Conservation (phyloP, 768 basidiomycete species). For the Fistulinella prunicolor region DNA sequence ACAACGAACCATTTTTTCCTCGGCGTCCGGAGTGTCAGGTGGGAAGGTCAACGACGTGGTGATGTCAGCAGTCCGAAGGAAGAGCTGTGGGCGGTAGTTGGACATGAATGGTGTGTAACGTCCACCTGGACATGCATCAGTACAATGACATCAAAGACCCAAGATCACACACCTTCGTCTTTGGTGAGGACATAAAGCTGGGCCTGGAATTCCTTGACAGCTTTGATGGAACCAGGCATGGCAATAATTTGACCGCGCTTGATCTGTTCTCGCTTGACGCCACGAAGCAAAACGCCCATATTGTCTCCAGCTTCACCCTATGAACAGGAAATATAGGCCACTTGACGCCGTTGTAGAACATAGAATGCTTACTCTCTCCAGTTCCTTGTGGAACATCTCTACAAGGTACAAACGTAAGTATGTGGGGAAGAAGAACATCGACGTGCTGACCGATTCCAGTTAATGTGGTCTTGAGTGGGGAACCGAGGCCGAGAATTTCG, state of each 20-base stretch:
- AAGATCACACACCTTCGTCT: slow-evolving; percentile 38
- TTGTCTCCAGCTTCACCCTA: slow-evolving; percentile 98
- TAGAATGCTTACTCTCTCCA: slow-evolving; percentile 69
- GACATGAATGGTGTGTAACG: slow-evolving; percentile 90
- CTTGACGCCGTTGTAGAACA: background rate
- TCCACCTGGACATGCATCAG: slow-evolving; percentile 43
- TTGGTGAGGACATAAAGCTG: slow-evolving; percentile 68
- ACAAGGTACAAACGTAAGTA: slow-evolving; percentile 9
- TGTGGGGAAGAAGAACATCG: background rate
- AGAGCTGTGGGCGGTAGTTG: slow-evolving; percentile 94
- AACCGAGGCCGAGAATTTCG: slow-evolving; percentile 87
- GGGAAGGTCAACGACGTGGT: slow-evolving; percentile 86
- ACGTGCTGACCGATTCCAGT: slow-evolving; percentile 78
- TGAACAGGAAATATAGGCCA: slow-evolving; percentile 5
- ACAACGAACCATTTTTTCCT: slow-evolving; percentile 76
- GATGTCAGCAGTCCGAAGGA: slow-evolving; percentile 93
- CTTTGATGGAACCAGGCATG: slow-evolving; percentile 86
- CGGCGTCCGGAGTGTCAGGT: slow-evolving; percentile 72
- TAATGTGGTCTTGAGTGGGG: slow-evolving; percentile 82
- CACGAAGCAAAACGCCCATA: slow-evolving; percentile 96
- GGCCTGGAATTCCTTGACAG: slow-evolving; percentile 93
- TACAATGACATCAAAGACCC: slow-evolving; percentile 40
- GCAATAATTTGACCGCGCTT: slow-evolving; percentile 90
- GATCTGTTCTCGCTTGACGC: slow-evolving; percentile 95
- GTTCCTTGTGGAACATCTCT: slow-evolving; percentile 99